Percentiles rank a stretch among this genome's conserved stretches.
These are phyloP conservation scores for Panellus pusillus DNA, from an alignment of 768 basidiomycete species.

Conservation along the genomic window DNA sequence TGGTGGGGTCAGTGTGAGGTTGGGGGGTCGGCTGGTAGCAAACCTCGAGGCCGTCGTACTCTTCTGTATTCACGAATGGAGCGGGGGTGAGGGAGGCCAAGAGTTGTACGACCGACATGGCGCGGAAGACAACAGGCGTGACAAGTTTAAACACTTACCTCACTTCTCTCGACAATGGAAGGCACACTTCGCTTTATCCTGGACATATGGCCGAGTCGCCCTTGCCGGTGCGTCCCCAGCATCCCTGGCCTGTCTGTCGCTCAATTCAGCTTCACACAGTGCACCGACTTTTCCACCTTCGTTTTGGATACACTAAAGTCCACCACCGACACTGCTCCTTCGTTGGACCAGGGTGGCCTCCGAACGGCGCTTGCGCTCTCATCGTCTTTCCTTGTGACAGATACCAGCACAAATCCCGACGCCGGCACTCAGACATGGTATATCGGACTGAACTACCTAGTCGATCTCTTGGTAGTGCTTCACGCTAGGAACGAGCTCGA, in stretches of 20 bases:
- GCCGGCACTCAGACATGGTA: slow-evolving; percentile 62
- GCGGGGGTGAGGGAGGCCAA: slow-evolving; percentile 53
- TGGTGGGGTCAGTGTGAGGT: background rate
- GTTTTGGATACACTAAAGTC: slow-evolving; percentile 16
- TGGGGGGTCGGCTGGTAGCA: no score
- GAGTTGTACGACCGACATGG: slow-evolving; percentile 29
- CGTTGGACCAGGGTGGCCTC: slow-evolving; percentile 12
- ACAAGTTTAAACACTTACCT: no score
- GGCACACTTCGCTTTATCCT: slow-evolving; percentile 11
- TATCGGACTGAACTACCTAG: slow-evolving; percentile 63
- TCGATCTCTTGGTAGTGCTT: slow-evolving; percentile 73
- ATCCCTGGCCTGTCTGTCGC: background rate
- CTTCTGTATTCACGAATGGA: slow-evolving; percentile 47
- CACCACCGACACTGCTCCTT: background rate
- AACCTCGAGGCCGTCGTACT: slow-evolving; percentile 72
- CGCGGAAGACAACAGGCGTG: no score
- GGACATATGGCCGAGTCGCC: background rate
- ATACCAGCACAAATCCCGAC: slow-evolving; percentile 60
- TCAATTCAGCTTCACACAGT: background rate
- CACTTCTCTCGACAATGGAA: background rate
- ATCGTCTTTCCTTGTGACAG: slow-evolving; percentile 45
- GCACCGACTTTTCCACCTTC: slow-evolving; percentile 15
- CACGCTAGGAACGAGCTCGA: slow-evolving; percentile 68
- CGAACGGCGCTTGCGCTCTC: slow-evolving; percentile 5
- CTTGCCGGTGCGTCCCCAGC: slow-evolving; percentile 6